A percentile compares a stretch with the other conserved stretches of the same genome.
Conservation (phyloP, 2,329 filamentous ascomycete species). For the Colletotrichum musicola region DNA sequence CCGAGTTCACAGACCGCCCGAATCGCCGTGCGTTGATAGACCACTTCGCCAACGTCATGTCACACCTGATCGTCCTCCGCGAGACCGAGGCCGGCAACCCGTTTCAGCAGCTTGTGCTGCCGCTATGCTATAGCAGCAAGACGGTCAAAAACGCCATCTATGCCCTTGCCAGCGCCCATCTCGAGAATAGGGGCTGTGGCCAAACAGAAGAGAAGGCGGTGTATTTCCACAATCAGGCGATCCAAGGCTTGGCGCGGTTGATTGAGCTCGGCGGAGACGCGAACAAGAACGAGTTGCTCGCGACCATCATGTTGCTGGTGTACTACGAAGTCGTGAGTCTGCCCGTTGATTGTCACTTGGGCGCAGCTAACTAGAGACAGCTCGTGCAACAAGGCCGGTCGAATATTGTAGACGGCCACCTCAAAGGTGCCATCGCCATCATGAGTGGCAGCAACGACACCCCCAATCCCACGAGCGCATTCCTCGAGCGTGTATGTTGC, state of each 20-base stretch:
- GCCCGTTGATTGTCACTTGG: too few relatives aligned
- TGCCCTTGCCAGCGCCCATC: slow-evolving; percentile 84
- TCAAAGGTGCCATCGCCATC: slow-evolving; percentile 72
- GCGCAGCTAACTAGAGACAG: slow-evolving; percentile 50
- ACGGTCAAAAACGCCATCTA: slow-evolving; percentile 86
- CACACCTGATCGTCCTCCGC: slow-evolving; percentile 74
- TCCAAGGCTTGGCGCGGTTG: slow-evolving; percentile 68
- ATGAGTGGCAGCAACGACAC: slow-evolving; percentile 63
- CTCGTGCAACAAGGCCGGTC: slow-evolving; percentile 71
- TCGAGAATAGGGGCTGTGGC: slow-evolving; percentile 71
- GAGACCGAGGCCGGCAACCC: slow-evolving; percentile 71
- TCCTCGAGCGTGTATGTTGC: slow-evolving; percentile 67
- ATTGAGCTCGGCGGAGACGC: slow-evolving; percentile 65
- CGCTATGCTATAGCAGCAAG: slow-evolving; percentile 66
- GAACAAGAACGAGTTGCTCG: slow-evolving; percentile 69
- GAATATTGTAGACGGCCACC: slow-evolving; percentile 71
- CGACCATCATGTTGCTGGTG: slow-evolving; percentile 71
- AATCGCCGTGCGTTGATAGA: slow-evolving; percentile 69
- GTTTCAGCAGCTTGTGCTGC: slow-evolving; percentile 73
- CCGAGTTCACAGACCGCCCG: slow-evolving; percentile 67
- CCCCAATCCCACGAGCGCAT: slow-evolving; percentile 65
- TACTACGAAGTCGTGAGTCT: slow-evolving; percentile 73
- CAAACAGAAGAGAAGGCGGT: slow-evolving; percentile 66
- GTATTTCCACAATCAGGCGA: slow-evolving; percentile 70
- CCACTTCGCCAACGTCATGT: slow-evolving; percentile 74